Evolutionary conservation across 306 rosid species (phyloP), one percentile per base, ranked within the genome.

Genomic region (Sindora glabra): DNA sequence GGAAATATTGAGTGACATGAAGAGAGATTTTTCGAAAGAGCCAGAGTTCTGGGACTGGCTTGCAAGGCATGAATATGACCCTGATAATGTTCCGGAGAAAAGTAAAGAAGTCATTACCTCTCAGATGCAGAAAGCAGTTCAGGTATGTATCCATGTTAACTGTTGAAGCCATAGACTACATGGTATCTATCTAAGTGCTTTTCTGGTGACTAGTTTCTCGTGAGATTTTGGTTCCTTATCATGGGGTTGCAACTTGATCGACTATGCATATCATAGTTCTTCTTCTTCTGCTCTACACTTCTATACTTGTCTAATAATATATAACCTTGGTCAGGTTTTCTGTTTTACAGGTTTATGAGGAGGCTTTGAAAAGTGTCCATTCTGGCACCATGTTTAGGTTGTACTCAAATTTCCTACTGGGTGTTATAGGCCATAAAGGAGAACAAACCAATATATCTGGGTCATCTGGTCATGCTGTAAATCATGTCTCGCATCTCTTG

Each of bases 31-130:
- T 74, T 77, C 74, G 8, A 74, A 73, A 11, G 72, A 72, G 24
- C 95, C 95, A 40, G 90, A 73, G 46, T 86, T 75, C 61, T 92
- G 99, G 99, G 86, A 88, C 50, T 92, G 99, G 95, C 85, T 86
- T 13, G 99, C 90, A 10, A 86, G 83, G 68, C 89, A 67, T 63
- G 81, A 79, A 61, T 77, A 27, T 64, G 59, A 74, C 57, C 46
- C 77, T 45, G 82, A 69, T 62, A 64, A 44, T 54, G 44, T 47
- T 33, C 70, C 45, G 11, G 83, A 42, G 48, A 71, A 4, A 14
- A 67, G 72, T 40, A 85, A 74, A 74, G 86, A 74, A 69, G 52
- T 42, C 18, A 14, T 32, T 53, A 51, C 44, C 77, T 67, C 85
- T 47, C 80, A 11, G 47, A 49, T 78, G 59, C 74, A 86, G 40